Evolutionary conservation across 2,329 filamentous ascomycete species (phyloP).

Genomic region (Neocucurbitaria cava): DNA sequence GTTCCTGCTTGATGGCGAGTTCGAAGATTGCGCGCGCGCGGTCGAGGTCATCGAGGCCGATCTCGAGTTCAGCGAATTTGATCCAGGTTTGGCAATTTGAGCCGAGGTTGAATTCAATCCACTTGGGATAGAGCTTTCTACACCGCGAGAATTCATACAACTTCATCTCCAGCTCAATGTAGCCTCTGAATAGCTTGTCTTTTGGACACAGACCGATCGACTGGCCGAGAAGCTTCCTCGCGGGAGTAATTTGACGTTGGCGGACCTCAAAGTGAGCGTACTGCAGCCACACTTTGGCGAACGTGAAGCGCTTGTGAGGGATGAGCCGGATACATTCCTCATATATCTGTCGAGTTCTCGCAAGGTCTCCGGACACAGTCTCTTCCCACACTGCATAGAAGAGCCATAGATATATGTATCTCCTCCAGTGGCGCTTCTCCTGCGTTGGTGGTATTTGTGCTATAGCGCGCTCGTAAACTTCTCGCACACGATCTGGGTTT

Average conservation of each 20-base stretch:
- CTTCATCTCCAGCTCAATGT: conserved; percentile 90
- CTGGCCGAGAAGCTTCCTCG: conserved; percentile 86
- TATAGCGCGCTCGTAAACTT: conserved; percentile 94
- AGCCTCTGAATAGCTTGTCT: conserved; percentile 91
- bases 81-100: conserved; percentile 95
- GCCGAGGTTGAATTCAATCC: conserved; percentile 89
- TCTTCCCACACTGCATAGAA: conserved; percentile 98
- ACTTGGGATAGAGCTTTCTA: conserved; percentile 90
- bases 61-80: conserved; percentile 91
- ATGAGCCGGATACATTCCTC: conserved; percentile 85
- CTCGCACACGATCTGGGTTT: conserved; percentile 82
- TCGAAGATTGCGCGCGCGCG: conserved; percentile 91
- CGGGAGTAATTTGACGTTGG: conserved; percentile 78
- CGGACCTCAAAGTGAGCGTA: conserved; percentile 94
- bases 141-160: conserved; percentile 94
- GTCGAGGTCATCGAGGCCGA: conserved; percentile 87
- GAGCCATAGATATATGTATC: conserved; percentile 97
- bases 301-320: conserved; percentile 96
- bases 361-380: conserved; percentile 77
- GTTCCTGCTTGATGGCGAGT: conserved; percentile 78
- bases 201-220: conserved; percentile 96
- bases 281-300: conserved; percentile 94
- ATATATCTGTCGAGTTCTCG: conserved; percentile 88
- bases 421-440: conserved; percentile 95
- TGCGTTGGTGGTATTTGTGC: conserved; percentile 93